phyloP scores from a whole-genome alignment of 345 rosid species.

The Leavenworthia alabamica region DNA sequence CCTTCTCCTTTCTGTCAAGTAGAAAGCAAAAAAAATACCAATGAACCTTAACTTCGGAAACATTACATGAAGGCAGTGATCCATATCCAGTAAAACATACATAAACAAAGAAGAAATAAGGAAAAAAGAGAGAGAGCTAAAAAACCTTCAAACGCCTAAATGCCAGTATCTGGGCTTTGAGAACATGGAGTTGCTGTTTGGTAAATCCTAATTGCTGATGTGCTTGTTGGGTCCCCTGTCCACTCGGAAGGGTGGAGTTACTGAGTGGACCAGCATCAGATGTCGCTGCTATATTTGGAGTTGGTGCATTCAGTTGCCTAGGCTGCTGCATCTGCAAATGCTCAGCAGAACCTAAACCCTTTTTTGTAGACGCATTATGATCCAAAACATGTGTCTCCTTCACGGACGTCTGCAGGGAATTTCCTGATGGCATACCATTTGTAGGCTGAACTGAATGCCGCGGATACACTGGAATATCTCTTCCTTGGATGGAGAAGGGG shows the following conservation, averaged over 20 bases:
- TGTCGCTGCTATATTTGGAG: constrained; percentile 46
- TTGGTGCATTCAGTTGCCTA: constrained; percentile 56
- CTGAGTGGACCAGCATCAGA: constrained; percentile 44
- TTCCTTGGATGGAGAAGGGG: constrained; percentile 51
- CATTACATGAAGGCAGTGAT: background rate
- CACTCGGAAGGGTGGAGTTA: constrained; percentile 43
- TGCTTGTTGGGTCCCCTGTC: constrained; percentile 44
- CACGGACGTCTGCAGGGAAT: constrained; percentile 55
- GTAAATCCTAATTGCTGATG: constrained; percentile 70
- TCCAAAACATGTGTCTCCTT: constrained; percentile 47
- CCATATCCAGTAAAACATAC: constrained; percentile 4
- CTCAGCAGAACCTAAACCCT: constrained; percentile 42
- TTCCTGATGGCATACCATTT: constrained; percentile 69
- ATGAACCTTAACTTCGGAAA: constrained; percentile 6
- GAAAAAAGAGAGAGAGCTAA: constrained; percentile 7
- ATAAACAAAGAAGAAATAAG: background rate
- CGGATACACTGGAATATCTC: constrained; percentile 59
- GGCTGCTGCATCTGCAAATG: constrained; percentile 52
- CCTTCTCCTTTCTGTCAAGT: constrained; percentile 86
- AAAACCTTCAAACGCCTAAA: constrained; percentile 90
- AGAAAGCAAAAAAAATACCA: constrained; percentile 15
- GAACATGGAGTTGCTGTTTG: constrained; percentile 92
- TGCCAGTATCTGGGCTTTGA: constrained; percentile 95
- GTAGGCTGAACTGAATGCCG: constrained; percentile 48
- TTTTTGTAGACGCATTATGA: constrained; percentile 51